phyloP scores from a whole-genome alignment of 2,329 filamentous ascomycete species.

The Fusarium zealandicum region DNA sequence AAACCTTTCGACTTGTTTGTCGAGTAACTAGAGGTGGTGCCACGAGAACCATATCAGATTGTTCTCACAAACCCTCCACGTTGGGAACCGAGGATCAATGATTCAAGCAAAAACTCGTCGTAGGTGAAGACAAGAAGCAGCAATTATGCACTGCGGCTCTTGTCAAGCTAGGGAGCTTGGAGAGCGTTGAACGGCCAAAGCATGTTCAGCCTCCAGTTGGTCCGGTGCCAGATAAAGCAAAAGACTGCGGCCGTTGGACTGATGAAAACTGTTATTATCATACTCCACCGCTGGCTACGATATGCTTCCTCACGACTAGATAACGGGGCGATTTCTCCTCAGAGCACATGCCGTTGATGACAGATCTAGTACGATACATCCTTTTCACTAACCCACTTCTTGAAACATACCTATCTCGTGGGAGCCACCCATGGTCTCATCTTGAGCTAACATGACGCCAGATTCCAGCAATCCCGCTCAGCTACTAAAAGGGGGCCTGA shows the following conservation, averaged over 20 bases:
- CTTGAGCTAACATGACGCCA: neutral
- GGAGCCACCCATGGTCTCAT: no score
- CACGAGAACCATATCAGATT: neutral
- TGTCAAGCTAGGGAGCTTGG: neutral
- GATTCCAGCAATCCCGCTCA: neutral
- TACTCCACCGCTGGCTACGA: neutral
- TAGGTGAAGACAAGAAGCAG: neutral
- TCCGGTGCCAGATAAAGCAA: neutral
- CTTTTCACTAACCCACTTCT: no score
- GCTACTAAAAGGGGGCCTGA: neutral
- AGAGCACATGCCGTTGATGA: neutral
- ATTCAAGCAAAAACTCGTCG: neutral
- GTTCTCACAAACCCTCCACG: neutral
- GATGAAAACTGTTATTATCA: neutral
- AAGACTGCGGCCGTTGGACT: neutral
- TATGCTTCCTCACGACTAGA: neutral
- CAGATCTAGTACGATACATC: neutral
- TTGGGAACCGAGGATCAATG: neutral
- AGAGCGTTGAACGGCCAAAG: neutral
- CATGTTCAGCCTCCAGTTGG: neutral
- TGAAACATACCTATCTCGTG: no score
- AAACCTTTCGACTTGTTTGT: neutral
- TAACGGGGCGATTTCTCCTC: neutral
- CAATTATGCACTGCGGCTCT: neutral
- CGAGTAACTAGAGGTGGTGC: neutral